Base-by-base conservation (phyloP, 306 rosid species). In the Cucurbita moschata region DNA sequence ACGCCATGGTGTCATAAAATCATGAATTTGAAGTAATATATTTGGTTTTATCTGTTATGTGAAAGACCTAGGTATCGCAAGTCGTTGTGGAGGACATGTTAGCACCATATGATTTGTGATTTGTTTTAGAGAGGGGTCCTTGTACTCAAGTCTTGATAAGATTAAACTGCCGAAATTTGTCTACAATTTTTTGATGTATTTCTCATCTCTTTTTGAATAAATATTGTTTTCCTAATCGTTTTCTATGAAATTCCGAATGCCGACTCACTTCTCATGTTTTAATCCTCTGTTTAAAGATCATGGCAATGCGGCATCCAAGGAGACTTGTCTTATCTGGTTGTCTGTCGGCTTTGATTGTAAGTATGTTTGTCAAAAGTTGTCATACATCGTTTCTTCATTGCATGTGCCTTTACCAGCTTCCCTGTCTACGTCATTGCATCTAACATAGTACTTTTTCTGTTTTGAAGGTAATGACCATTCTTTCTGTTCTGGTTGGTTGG, bases 231-330 rank as follows among this genome's bases (percentile, higher is more conserved):
- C 52, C 52, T 19, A 40, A 6, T 55, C 12, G 18, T 30, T 13
- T 23, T 68, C 12, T 68, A 26, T 2, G 26, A 26, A 26, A 26
- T 26, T 26, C 2, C 26, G 26, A 26, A 26, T 26, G 26, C 26
- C 26, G 26, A 26, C 23, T 74, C 61, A 77, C 1, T 75, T 80
- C 37, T 56, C 80, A 81, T 53, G 71, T 57, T 54, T 44, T 39
- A 14, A 78, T 79, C 78, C 83, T 50, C 40, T 75, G 85, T 76
- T 62, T 83, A 47, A 78, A 94, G 99, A 87, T 91, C 70, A 81
- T 94, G 76, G 99, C 99, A 30, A 94, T 94, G 99, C 90, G 99
- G 72, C 81, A 94, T 75, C 97, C 99, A 0, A 85, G 99, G 63
- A 85, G 92, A 76, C 87, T 89, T 56, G 99, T 94, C 54, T 84